A percentile compares a stretch with the other conserved stretches of the same genome.
These are phyloP conservation scores for Colletotrichum paranaense DNA, from an alignment of 2,329 filamentous ascomycete species.

Conservation along the genomic window DNA sequence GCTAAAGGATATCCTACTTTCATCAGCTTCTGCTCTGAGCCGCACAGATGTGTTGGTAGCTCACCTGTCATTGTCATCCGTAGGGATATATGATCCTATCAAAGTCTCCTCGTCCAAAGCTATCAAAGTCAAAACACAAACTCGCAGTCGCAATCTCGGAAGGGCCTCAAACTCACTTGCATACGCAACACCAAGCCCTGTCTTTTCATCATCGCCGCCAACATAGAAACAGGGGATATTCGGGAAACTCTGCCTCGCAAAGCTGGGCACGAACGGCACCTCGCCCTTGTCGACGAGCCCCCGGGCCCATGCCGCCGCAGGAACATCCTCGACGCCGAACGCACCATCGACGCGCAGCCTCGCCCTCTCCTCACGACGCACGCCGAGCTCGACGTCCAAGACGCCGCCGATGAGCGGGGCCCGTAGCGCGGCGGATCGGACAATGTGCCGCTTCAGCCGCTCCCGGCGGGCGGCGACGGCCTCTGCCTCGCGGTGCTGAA, in stretches of 20 bases:
- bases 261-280: slow-evolving; percentile 48
- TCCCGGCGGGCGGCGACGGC: slow-evolving; percentile 42
- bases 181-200: slow-evolving; percentile 55
- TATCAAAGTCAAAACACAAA: slow-evolving; percentile 38
- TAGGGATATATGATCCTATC: slow-evolving; percentile 54
- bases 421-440: slow-evolving; percentile 45
- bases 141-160: neutral
- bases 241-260: slow-evolving; percentile 40
- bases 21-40: neutral
- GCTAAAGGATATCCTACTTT: slow-evolving; percentile 24
- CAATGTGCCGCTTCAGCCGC: slow-evolving; percentile 51
- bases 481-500: slow-evolving; percentile 52
- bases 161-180: slow-evolving; percentile 50
- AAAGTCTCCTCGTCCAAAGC: slow-evolving; percentile 49
- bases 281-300: slow-evolving; percentile 53
- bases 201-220: slow-evolving; percentile 49
- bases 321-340: slow-evolving; percentile 41
- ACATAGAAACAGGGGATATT: slow-evolving; percentile 56
- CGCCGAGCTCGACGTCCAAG: slow-evolving; percentile 48
- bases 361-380: slow-evolving; percentile 35
- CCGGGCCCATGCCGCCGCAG: slow-evolving; percentile 50
- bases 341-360: neutral
- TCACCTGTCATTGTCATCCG: slow-evolving; percentile 56
- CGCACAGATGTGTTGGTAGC: neutral
- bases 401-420: slow-evolving; percentile 47